phyloP scores from a whole-genome alignment of 805 yeast species.

The Yamadazyma nakazawae region DNA sequence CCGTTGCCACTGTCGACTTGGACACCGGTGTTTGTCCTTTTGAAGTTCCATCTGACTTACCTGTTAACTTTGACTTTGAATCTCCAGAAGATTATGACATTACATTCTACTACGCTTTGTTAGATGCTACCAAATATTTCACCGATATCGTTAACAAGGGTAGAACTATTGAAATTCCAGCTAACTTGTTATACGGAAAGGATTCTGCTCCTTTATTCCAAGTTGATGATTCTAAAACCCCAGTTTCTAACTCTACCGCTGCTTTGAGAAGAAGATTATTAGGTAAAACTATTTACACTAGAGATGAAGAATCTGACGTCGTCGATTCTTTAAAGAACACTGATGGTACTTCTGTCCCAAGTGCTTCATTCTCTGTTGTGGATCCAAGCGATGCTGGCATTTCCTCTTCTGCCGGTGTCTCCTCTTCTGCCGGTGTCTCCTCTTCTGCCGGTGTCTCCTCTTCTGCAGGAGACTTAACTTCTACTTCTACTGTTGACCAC shows the following conservation, averaged over 20 bases:
- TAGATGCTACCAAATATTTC: conserved; percentile 23
- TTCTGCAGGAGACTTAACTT: conserved; percentile 14
- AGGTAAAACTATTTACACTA: conserved; percentile 20
- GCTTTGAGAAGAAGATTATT: conserved; percentile 39
- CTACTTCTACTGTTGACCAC: too few relatives aligned
- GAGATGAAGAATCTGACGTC: conserved; percentile 33
- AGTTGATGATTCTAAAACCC: conserved; percentile 23
- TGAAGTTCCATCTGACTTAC: conserved; percentile 26
- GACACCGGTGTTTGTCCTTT: conserved; percentile 40
- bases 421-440: too few relatives aligned
- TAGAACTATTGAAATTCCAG: conserved; percentile 29
- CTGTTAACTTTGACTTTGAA: conserved; percentile 24
- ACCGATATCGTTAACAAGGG: conserved; percentile 35
- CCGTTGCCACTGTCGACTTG: conserved; percentile 35
- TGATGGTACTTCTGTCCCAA: conserved; percentile 22
- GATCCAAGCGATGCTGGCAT: conserved; percentile 8
- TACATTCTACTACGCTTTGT: conserved; percentile 32
- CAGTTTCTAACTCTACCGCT: conserved; percentile 37
- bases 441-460: conserved; percentile 7
- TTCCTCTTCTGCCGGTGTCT: conserved; percentile 15
- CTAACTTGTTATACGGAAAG: conserved; percentile 24
- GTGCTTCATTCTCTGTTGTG: conserved; percentile 15
- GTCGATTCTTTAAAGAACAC: conserved; percentile 17
- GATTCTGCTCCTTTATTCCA: conserved; percentile 26
- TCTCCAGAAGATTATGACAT: conserved; percentile 28